Conservation (phyloP, 1,139 yeast species). For the Suhomyces guaymorum region DNA sequence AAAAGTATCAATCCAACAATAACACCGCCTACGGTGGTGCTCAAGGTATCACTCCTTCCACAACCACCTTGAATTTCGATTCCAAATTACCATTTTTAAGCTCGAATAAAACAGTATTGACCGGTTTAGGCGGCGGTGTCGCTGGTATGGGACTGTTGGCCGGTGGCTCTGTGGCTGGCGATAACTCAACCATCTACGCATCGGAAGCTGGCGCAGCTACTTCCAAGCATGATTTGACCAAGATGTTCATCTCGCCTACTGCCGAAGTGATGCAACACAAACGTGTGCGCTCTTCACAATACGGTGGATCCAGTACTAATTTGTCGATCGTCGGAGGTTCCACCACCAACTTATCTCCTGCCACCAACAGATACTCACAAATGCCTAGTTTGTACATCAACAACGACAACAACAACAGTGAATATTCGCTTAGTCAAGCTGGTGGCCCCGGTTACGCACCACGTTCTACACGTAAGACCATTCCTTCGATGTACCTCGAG, state of each 20-base stretch:
- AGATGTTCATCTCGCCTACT: constrained; percentile 76
- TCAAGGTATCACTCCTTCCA: constrained; percentile 20
- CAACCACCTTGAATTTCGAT: constrained; percentile 28
- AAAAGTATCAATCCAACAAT: constrained; percentile 40
- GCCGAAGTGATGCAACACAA: constrained; percentile 65
- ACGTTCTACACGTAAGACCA: constrained; percentile 32
- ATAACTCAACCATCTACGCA: constrained; percentile 39
- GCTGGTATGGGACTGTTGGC: constrained; percentile 9
- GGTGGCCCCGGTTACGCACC: constrained; percentile 6
- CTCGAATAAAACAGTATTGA: constrained; percentile 23
- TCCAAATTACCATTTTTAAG: constrained; percentile 42
- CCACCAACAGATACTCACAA: constrained; percentile 35
- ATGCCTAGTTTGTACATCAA: constrained; percentile 39
- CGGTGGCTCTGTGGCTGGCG: constrained; percentile 36
- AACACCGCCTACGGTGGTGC: constrained; percentile 36
- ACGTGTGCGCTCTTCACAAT: constrained; percentile 29
- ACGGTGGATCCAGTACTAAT: constrained; percentile 26
- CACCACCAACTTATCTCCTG: constrained; percentile 29
- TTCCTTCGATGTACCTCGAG: constrained; percentile 61
- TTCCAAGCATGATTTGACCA: constrained; percentile 45
- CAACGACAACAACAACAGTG: constrained; percentile 38
- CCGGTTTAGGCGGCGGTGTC: constrained; percentile 17
- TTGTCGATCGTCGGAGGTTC: constrained; percentile 30
- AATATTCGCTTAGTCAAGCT: constrained; percentile 25
- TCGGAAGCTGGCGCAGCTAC: constrained; percentile 38